Evolutionary conservation across 208 protist genomes (phyloP).

Genomic region (Crithidia fasciculata): DNA sequence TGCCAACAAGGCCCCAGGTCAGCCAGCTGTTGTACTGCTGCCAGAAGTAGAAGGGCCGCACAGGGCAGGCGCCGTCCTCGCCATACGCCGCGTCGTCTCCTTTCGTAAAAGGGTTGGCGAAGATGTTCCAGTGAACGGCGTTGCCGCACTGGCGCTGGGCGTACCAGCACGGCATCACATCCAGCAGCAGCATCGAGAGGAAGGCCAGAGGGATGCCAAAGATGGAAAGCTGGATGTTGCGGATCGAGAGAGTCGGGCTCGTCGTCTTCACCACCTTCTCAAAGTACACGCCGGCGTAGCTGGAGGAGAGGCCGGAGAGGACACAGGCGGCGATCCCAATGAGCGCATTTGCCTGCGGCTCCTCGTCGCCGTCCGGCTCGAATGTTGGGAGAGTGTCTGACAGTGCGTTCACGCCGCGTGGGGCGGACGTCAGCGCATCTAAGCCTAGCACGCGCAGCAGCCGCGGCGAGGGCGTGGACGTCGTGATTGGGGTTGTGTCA

Average conservation of each 20-base stretch:
- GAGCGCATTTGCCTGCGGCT: constrained; percentile 26
- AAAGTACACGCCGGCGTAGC: constrained; percentile 86
- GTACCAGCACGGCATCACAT: constrained; percentile 55
- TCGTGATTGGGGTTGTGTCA: neutral
- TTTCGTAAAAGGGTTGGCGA: neutral
- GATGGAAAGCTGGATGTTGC: constrained; percentile 85
- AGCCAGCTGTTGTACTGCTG: constrained; percentile 55
- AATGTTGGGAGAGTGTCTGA: no score
- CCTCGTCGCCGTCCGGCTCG: neutral
- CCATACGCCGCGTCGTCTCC: neutral
- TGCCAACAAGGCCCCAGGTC: constrained; percentile 66
- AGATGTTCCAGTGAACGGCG: constrained; percentile 44
- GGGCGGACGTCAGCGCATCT: neutral
- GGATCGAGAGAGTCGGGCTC: constrained; percentile 62
- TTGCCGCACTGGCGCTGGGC: constrained; percentile 24
- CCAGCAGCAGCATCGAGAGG: constrained; percentile 64
- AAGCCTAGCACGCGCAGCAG: neutral
- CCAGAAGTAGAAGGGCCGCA: constrained; percentile 68
- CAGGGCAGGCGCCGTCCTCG: constrained; percentile 13
- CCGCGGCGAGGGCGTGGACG: neutral
- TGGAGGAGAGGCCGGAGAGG: constrained; percentile 69
- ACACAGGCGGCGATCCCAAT: constrained; percentile 65
- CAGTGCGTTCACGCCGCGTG: no score
- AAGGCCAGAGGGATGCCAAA: constrained; percentile 75
- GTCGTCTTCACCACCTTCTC: constrained; percentile 85